These are phyloP conservation scores for Nelumbo lutea DNA, from an alignment of 164 flowering plant species.

Conservation along the genomic window DNA sequence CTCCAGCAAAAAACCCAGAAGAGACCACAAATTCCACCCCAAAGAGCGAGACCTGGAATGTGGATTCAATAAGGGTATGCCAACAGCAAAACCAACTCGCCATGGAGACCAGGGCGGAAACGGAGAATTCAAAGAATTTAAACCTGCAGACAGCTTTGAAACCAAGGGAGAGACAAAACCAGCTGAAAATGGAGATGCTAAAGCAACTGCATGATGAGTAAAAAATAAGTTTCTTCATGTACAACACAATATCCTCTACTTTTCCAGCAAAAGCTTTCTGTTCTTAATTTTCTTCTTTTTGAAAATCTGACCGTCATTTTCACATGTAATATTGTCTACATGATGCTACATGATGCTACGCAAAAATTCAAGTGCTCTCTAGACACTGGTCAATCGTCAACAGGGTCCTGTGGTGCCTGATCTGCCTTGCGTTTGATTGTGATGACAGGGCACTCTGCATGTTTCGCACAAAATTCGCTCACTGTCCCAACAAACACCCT, in stretches of 20 bases:
- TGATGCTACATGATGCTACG: neutral
- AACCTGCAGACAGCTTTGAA: conserved; percentile 13
- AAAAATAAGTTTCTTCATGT: conserved; percentile 2
- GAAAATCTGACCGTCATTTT: neutral
- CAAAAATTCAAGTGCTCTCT: neutral
- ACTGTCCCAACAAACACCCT: conserved; percentile 98
- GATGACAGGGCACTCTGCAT: conserved; percentile 89
- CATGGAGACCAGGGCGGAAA: neutral
- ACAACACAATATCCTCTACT: neutral
- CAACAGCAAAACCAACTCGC: conserved; percentile 14
- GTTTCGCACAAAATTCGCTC: conserved; percentile 92
- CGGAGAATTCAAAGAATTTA: conserved; percentile 15
- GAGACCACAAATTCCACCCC: conserved; percentile 10
- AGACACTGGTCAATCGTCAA: conserved; percentile 56
- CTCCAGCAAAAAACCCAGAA: conserved; percentile 12
- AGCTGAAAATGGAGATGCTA: conserved; percentile 15
- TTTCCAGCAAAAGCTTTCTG: neutral
- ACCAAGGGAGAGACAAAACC: conserved; percentile 14
- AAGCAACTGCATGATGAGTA: conserved; percentile 11
- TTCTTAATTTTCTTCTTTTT: neutral
- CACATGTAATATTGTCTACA: neutral
- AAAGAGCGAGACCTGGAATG: conserved; percentile 28
- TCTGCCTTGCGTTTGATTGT: conserved; percentile 70
- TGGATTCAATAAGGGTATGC: conserved; percentile 36
- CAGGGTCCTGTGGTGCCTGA: conserved; percentile 83